Evolutionary conservation across 2,329 filamentous ascomycete genomes (phyloP).

Genomic region (Amylocarpus encephaloides): DNA sequence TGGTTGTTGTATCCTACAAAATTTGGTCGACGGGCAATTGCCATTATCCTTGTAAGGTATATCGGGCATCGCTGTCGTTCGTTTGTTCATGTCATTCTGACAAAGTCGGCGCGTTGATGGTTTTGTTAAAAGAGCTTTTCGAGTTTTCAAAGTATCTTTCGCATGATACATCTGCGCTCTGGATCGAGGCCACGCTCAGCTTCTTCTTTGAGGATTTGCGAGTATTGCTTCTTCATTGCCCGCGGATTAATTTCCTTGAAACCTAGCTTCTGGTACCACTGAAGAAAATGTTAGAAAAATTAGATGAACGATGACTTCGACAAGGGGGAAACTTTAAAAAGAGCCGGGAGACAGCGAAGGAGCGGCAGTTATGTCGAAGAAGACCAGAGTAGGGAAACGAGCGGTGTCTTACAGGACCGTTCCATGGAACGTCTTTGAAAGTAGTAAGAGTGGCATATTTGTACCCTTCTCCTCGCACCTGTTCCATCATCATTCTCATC

Average conservation of each 20-base stretch:
- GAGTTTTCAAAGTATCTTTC: constrained; percentile 17
- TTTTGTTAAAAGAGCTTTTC: neutral
- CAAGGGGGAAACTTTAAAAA: neutral
- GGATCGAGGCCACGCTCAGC: constrained; percentile 23
- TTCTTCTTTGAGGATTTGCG: constrained; percentile 23
- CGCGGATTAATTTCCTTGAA: constrained; percentile 23
- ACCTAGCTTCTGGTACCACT: constrained; percentile 27
- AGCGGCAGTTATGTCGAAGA: neutral
- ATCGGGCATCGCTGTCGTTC: no score
- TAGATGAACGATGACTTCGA: no score
- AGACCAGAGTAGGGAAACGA: neutral
- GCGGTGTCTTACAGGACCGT: constrained; percentile 18
- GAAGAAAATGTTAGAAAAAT: neutral
- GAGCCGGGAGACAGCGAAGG: no score
- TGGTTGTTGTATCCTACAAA: no score
- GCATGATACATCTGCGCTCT: constrained; percentile 26
- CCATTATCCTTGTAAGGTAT: neutral
- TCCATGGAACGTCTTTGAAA: constrained; percentile 26
- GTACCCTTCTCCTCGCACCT: constrained; percentile 24
- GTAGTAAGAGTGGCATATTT: constrained; percentile 27
- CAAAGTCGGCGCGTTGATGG: no score
- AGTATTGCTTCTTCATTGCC: constrained; percentile 22
- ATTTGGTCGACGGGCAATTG: no score
- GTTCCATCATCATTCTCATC: constrained; percentile 25
- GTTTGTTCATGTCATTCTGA: no score